Evolutionary conservation across 768 basidiomycete genomes (phyloP).

Genomic region (Boletellus ananas): DNA sequence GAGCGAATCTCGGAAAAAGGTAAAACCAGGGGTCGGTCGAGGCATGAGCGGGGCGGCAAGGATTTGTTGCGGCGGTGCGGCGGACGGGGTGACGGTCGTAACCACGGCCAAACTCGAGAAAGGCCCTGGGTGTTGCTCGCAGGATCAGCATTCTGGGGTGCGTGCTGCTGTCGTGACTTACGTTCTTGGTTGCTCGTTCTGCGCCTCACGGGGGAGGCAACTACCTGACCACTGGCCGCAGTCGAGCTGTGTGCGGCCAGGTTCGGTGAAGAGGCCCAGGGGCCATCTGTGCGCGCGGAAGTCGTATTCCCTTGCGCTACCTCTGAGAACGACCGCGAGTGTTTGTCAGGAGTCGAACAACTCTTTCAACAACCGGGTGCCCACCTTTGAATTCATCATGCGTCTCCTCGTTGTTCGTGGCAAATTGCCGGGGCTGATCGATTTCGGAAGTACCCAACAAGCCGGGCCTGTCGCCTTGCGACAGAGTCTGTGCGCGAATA

Average conservation of each 20-base stretch:
- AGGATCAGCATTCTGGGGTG: neutral
- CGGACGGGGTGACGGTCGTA: conserved; percentile 5
- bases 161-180: neutral
- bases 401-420: neutral
- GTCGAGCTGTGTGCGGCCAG: neutral
- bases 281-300: neutral
- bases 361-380: no score
- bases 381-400: neutral
- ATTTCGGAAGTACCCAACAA: neutral
- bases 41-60: conserved; percentile 6
- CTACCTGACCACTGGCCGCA: neutral
- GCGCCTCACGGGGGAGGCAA: neutral
- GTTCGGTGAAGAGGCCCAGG: neutral
- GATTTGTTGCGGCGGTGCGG: conserved; percentile 14
- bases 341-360: no score
- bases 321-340: neutral
- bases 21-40: conserved; percentile 8
- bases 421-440: neutral
- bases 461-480: conserved; percentile 18
- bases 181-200: conserved; percentile 2
- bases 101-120: conserved; percentile 11
- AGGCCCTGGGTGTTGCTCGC: conserved; percentile 4
- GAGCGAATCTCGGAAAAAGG: conserved; percentile 14
- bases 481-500: conserved; percentile 37
- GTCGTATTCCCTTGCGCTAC: conserved; percentile 1